These are phyloP conservation scores for Lolium multiflorum DNA, from an alignment of 176 grass and related monocot genomes.

Conservation along the genomic window DNA sequence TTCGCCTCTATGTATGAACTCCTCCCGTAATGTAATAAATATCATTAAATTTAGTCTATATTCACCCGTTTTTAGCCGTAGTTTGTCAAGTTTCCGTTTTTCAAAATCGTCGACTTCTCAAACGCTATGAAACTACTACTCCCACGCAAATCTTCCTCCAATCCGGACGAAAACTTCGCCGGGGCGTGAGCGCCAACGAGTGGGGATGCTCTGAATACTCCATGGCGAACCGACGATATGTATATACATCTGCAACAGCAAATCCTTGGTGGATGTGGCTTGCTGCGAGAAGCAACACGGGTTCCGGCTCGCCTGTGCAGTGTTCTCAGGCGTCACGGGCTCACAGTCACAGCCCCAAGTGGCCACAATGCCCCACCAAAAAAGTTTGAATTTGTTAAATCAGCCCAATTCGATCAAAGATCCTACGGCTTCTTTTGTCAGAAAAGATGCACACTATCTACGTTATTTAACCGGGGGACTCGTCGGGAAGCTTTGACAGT, in stretches of 20 bases:
- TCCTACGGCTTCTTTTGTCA: neutral
- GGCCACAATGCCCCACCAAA: neutral
- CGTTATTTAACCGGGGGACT: neutral
- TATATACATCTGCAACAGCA: neutral
- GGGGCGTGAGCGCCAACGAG: too few relatives aligned
- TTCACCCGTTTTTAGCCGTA: too few relatives aligned
- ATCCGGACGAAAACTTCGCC: too few relatives aligned
- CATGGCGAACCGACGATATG: neutral
- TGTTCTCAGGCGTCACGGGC: conserved; percentile 27
- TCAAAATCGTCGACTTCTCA: too few relatives aligned
- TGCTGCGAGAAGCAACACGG: neutral
- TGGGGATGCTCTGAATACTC: too few relatives aligned
- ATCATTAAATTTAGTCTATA: too few relatives aligned
- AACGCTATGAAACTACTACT: too few relatives aligned
- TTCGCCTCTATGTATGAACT: too few relatives aligned
- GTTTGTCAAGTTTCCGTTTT: too few relatives aligned
- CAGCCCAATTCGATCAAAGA: conserved; percentile 26
- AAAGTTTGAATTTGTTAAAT: conserved; percentile 2
- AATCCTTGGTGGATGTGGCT: neutral
- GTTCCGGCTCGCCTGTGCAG: neutral
- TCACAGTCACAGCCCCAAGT: neutral
- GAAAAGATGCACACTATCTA: neutral
- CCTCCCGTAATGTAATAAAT: too few relatives aligned
- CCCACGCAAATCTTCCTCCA: too few relatives aligned
- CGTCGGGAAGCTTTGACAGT: neutral